Evolutionary conservation across 306 rosid species (phyloP), one percentile per base, ranked within the genome.

Genomic region (Casuarina equisetifolia): DNA sequence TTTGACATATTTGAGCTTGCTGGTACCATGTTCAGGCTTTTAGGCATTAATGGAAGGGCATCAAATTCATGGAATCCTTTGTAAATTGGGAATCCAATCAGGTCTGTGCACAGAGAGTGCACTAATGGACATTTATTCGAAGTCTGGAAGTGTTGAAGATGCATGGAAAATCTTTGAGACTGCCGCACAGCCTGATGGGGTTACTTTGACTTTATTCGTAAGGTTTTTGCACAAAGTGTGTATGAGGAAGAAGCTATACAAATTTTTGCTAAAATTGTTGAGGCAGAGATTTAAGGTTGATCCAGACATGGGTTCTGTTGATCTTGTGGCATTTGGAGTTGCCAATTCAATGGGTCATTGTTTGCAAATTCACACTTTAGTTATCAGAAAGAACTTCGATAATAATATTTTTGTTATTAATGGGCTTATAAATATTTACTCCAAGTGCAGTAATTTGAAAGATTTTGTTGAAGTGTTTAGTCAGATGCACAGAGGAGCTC

Each of bases 391-490:
- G 82, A 89, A 82, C 80, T 90, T 92, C 74, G 67, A 74, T 81
- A 73, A 53, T 53, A 94, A 94, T 81, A 82, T 83, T 72, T 94
- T 80, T 79, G 97, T 89, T 46, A 58, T 81, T 48, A 94, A 94
- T 82, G 98, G 98, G 64, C 93, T 94, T 52, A 82, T 94, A 84
- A 94, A 92, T 82, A 92, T 94, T 97, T 92, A 94, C 74, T 92
- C 98, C 67, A 94, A 92, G 82, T 90, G 92, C 43, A 96, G 97
- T 40, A 92, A 92, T 72, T 55, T 94, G 81, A 70, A 74, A 44
- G 96, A 86, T 36, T 94, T 96, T 0, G 70, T 84, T 73, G 85
- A 63, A 78, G 83, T 89, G 78, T 94, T 90, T 74, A 36, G 67
- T 76, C 80, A 78, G 44, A 89, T 89, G 92, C 80, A 82, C 64